These are phyloP conservation scores for Aeminium ludgeri DNA, from an alignment of 495 filamentous ascomycete genomes.

Conservation along the genomic window DNA sequence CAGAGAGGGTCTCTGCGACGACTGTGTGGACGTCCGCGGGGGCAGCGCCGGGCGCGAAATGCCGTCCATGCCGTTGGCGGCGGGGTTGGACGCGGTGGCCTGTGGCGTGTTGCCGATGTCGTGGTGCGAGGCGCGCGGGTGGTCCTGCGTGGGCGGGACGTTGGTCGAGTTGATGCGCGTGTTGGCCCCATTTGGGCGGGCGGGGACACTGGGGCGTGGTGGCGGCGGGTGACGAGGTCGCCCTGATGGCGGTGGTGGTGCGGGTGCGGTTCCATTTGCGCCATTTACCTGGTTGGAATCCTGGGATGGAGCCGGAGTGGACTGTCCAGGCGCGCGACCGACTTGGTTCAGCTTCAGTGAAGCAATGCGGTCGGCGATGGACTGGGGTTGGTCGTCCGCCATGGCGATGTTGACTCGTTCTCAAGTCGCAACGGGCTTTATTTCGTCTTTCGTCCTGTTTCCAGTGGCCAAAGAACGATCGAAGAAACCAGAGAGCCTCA, in stretches of 20 bases:
- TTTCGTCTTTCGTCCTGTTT: too few species aligned
- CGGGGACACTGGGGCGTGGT: conserved; percentile 19
- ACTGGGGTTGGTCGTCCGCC: conserved; percentile 20
- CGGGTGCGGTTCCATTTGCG: conserved; percentile 8
- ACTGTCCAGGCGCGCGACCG: conserved; percentile 25
- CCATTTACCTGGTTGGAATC: conserved; percentile 19
- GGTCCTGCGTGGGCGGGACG: conserved; percentile 26
- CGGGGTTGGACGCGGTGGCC: conserved; percentile 2
- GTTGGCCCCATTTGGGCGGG: neutral
- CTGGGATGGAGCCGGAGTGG: too few species aligned
- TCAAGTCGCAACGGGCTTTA: too few species aligned
- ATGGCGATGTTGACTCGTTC: too few species aligned
- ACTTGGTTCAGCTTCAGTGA: conserved; percentile 41
- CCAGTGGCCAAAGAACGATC: too few species aligned
- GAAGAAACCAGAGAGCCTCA: too few species aligned
- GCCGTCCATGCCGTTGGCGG: conserved; percentile 15
- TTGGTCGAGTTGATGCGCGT: conserved; percentile 31
- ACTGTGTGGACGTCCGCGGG: conserved; percentile 23
- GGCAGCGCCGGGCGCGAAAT: conserved; percentile 30
- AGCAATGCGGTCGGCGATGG: conserved; percentile 43
- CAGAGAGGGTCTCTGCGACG: conserved; percentile 26
- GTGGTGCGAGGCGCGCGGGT: conserved; percentile 21
- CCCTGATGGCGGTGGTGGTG: conserved; percentile 10
- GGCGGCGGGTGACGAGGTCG: conserved; percentile 26
- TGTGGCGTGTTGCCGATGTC: conserved; percentile 31